A percentile compares a stretch with the other conserved stretches of the same genome.
Conservation (phyloP, 768 basidiomycete genomes). For the Termitomyces sp. region DNA sequence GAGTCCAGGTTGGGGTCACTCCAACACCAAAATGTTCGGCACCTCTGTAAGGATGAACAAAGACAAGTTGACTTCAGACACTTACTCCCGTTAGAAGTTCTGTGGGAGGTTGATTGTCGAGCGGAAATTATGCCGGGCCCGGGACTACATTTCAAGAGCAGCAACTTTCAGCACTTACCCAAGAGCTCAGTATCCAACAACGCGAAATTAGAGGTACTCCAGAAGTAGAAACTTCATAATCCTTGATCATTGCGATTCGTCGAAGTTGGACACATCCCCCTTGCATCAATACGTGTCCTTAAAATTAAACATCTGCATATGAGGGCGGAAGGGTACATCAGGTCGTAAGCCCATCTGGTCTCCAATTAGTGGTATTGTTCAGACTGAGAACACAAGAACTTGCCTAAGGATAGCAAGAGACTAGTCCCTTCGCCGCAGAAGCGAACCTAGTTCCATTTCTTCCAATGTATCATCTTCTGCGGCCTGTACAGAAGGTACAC, state of each 20-base stretch:
- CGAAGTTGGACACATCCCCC: slow-evolving; percentile 5
- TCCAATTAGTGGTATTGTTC: not conserved
- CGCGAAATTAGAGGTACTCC: not conserved
- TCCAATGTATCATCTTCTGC: slow-evolving; percentile 52
- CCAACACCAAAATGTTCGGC: not conserved
- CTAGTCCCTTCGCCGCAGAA: slow-evolving; percentile 34
- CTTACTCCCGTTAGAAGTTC: not conserved
- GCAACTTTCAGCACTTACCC: not conserved
- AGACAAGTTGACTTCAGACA: not conserved
- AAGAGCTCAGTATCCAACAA: not conserved
- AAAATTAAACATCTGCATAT: not conserved
- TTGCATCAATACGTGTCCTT: not conserved
- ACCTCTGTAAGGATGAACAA: no score
- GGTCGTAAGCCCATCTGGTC: slow-evolving; percentile 7
- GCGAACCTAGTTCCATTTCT: slow-evolving; percentile 52
- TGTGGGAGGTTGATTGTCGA: not conserved
- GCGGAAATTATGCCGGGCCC: not conserved
- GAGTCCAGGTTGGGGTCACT: not conserved
- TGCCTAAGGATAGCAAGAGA: slow-evolving; percentile 2
- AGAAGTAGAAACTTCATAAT: not conserved
- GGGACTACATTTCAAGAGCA: not conserved
- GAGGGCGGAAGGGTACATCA: slow-evolving; percentile 9
- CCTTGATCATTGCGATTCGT: not conserved
- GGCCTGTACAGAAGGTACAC: slow-evolving; percentile 38
- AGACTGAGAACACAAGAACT: not conserved